A percentile compares a stretch with the other conserved stretches of the same genome.
These are phyloP conservation scores for Teratosphaeria gauchensis DNA, from an alignment of 2,329 filamentous ascomycete species.

Conservation along the genomic window DNA sequence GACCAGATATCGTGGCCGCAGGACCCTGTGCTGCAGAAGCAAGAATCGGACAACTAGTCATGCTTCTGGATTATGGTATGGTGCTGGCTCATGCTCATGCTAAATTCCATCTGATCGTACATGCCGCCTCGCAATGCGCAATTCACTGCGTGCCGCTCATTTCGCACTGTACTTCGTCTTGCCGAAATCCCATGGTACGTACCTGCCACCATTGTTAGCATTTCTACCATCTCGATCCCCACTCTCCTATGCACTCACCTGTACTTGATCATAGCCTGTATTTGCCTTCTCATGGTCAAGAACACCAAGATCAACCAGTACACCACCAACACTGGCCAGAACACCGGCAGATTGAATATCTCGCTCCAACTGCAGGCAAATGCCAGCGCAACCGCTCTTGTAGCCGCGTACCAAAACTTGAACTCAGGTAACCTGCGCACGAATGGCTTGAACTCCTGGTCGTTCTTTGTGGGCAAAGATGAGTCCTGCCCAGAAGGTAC, in stretches of 20 bases:
- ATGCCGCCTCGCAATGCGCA: background rate
- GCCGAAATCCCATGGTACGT: constrained; percentile 31
- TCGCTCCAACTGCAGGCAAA: constrained; percentile 89
- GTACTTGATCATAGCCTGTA: constrained; percentile 99
- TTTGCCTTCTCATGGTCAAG: constrained; percentile 97
- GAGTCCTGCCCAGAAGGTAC: constrained; percentile 46
- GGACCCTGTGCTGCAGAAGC: background rate
- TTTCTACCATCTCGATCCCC: background rate
- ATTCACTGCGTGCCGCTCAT: constrained; percentile 6
- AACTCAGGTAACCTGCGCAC: constrained; percentile 94
- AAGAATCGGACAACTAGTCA: background rate
- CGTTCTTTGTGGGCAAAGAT: constrained; percentile 81
- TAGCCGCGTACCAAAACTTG: constrained; percentile 99
- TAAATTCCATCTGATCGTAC: background rate
- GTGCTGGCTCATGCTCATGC: background rate
- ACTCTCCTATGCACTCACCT: constrained; percentile 53
- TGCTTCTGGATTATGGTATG: background rate
- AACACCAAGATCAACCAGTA: constrained; percentile 98
- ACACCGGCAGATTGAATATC: constrained; percentile 93
- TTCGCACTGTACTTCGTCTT: constrained; percentile 29
- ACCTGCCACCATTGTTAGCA: constrained; percentile 19
- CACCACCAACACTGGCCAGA: constrained; percentile 96
- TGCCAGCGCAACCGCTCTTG: constrained; percentile 70
- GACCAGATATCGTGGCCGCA: background rate
- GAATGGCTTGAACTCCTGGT: constrained; percentile 96